phyloP scores from a whole-genome alignment of 78 protist genomes.

The Bodo saltans region DNA sequence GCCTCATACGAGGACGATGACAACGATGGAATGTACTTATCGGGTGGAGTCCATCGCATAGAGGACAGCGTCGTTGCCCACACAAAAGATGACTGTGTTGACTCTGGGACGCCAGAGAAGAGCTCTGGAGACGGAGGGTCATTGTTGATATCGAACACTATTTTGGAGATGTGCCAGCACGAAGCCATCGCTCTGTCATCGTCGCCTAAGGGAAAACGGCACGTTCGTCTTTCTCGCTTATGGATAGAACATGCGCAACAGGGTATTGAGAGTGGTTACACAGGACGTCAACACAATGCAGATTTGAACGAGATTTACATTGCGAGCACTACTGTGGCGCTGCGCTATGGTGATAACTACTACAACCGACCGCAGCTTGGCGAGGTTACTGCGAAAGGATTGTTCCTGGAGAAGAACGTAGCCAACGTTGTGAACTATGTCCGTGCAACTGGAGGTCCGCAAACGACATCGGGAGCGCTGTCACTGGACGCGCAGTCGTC shows the following conservation, averaged over 20 bases:
- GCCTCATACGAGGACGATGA: slow-evolving; percentile 16
- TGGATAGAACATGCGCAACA: background rate
- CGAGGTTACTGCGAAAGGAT: background rate
- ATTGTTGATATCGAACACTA: background rate
- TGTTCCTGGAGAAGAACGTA: background rate
- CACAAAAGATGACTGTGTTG: slow-evolving; percentile 19
- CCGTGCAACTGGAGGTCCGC: too few relatives aligned
- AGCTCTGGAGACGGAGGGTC: background rate
- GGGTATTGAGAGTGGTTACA: slow-evolving; percentile 18
- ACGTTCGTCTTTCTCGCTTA: background rate
- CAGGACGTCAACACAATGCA: background rate
- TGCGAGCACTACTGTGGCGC: background rate
- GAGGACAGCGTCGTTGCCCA: background rate
- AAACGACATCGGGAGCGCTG: too few relatives aligned
- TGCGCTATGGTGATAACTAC: slow-evolving; percentile 33
- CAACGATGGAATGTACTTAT: slow-evolving; percentile 24
- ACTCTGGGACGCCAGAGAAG: slow-evolving; percentile 8
- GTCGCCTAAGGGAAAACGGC: background rate
- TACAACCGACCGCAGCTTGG: background rate
- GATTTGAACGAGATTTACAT: background rate
- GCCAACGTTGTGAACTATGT: slow-evolving; percentile 16
- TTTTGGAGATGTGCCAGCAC: background rate
- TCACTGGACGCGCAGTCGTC: too few relatives aligned
- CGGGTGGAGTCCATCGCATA: slow-evolving; percentile 5
- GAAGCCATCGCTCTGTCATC: slow-evolving; percentile 23